Conservation (phyloP, 495 filamentous ascomycete genomes). For the Ascobolus immersus region DNA sequence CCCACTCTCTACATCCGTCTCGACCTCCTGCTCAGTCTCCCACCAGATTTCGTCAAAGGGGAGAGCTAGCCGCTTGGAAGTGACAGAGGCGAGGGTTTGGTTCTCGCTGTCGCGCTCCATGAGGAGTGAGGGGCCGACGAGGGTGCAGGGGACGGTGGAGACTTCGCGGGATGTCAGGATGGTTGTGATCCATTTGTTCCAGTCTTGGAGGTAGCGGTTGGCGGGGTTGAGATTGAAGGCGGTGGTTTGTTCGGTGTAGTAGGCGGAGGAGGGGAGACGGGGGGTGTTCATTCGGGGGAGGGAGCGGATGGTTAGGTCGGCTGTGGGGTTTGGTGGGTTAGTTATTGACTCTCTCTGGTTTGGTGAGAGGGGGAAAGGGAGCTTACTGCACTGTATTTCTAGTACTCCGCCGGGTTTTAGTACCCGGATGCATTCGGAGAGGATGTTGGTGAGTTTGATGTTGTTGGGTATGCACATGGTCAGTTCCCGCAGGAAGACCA, state of each 20-base stretch:
- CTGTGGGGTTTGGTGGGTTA: constrained; percentile 21
- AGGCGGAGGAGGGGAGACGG: constrained; percentile 44
- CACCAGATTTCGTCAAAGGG: constrained; percentile 69
- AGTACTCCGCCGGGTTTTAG: constrained; percentile 53
- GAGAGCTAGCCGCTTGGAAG: constrained; percentile 52
- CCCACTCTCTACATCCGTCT: constrained; percentile 8
- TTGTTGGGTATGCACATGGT: constrained; percentile 37
- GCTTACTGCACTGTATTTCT: constrained; percentile 31
- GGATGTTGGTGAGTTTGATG: constrained; percentile 33
- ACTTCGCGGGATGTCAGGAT: constrained; percentile 47
- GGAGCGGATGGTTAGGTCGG: constrained; percentile 20
- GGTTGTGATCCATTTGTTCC: constrained; percentile 58
- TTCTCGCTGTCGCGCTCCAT: constrained; percentile 59
- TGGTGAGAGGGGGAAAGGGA: background rate
- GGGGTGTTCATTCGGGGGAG: constrained; percentile 7
- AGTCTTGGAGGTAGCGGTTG: constrained; percentile 60
- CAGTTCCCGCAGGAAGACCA: constrained; percentile 75
- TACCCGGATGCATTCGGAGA: constrained; percentile 55
- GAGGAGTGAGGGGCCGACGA: constrained; percentile 50
- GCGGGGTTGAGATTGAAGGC: constrained; percentile 46
- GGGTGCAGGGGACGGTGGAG: constrained; percentile 52
- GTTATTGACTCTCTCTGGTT: background rate
- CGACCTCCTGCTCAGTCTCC: constrained; percentile 38
- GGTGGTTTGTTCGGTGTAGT: constrained; percentile 58
- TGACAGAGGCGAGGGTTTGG: constrained; percentile 39